phyloP scores from a whole-genome alignment of 495 filamentous ascomycete genomes.

The Aspergillus conjunctus region DNA sequence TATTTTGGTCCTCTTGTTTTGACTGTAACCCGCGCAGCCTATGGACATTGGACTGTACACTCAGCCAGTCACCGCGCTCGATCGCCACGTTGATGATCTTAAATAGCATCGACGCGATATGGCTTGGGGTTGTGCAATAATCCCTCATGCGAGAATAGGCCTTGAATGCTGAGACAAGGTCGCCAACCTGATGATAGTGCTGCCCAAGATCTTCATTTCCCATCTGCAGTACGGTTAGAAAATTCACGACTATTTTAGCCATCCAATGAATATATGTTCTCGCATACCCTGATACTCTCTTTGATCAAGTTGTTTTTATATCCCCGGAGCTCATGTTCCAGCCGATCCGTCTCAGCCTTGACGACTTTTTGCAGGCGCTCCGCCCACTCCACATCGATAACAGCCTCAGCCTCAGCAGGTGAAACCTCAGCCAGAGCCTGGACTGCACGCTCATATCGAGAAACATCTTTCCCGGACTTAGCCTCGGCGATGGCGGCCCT shows the following conservation, averaged over 20 bases:
- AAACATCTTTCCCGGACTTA: constrained; percentile 73
- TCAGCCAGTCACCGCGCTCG: constrained; percentile 68
- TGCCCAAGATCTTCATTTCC: constrained; percentile 73
- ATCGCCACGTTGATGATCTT: constrained; percentile 67
- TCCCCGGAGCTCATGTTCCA: constrained; percentile 81
- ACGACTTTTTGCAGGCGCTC: constrained; percentile 62
- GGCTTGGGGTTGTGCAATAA: constrained; percentile 68
- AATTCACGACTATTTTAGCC: neutral
- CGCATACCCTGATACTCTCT: constrained; percentile 86
- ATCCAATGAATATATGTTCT: neutral
- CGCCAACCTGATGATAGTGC: constrained; percentile 66
- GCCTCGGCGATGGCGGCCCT: constrained; percentile 76
- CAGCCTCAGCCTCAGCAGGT: constrained; percentile 68
- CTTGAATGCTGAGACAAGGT: constrained; percentile 62
- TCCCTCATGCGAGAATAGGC: constrained; percentile 75
- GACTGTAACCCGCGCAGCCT: constrained; percentile 61
- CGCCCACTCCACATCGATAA: constrained; percentile 70
- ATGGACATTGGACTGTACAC: constrained; percentile 64
- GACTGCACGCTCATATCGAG: constrained; percentile 69
- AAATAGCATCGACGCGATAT: constrained; percentile 70
- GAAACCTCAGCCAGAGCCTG: constrained; percentile 61
- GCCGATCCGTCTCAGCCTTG: constrained; percentile 64
- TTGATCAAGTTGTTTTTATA: constrained; percentile 99
- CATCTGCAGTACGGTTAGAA: constrained; percentile 55
- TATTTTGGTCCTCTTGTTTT: constrained; percentile 64